Evolutionary conservation across 2,329 filamentous ascomycete species (phyloP), one percentile per base, ranked within the genome.

Genomic region (Neophaeococcomyces aloes): DNA sequence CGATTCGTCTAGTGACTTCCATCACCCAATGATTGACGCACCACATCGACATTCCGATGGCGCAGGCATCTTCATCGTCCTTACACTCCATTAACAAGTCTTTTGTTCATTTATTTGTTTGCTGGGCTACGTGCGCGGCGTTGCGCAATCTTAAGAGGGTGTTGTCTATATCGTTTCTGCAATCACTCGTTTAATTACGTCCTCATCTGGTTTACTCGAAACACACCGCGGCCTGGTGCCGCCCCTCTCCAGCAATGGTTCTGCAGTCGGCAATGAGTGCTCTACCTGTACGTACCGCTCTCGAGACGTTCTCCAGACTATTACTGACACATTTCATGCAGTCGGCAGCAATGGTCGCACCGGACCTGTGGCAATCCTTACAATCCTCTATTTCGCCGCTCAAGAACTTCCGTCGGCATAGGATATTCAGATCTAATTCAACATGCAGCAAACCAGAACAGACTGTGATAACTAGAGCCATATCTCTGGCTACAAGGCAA

Each of bases 301-400:
- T 32, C 29, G 13, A 19, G n/a, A 7, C 18, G 21, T 7, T 29
- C 4, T 17, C 13, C 15, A n/a, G 18, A 17, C n/a, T 18, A 10
- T 18, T 27, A 27, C 52, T 54, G 39, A 52, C 45, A 23, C 14
- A 19, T 19, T 3, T 30, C 7, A 18, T 25, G 7, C 19, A 41
- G 23, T 45, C 49, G 45, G 48, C 53, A 38, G 48, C 51, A 29
- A 43, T 44, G n/a, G 19, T 54, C 29, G 52, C 40, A 4, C 50
- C 49, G 19, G 53, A 53, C 44, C 42, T 51, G 41, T 47, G 43
- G 29, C 47, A 49, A 30, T 48, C 52, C 5, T 29, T 55, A 2
- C 47, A 47, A n/a, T 51, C 48, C 10, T 42, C 49, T 15, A 30
- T 50, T 21, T 52, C 51, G 37, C 49, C 51, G 10, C 40, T 53